Evolutionary conservation across 768 basidiomycete genomes (phyloP), one percentile per base, ranked within the genome.

Genomic region (Phlebiopsis gigantea): DNA sequence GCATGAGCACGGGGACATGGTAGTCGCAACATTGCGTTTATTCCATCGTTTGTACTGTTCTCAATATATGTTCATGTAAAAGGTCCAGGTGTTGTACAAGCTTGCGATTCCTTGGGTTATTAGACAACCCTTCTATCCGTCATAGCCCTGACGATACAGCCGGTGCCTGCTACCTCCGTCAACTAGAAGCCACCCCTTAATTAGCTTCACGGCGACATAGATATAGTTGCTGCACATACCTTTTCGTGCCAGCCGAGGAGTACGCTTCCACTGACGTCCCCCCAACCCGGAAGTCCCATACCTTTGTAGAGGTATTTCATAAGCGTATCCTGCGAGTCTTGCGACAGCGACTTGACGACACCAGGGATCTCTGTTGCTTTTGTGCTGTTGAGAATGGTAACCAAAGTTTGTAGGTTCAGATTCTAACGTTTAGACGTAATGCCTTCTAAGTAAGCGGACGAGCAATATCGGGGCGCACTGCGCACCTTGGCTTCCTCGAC

Each of bases 231-330:
- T 5, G 0, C 52, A 68, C 79, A 22, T 48, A 94, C 94, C 88
- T 96, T 97, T 71, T 97, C 94, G 67, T 98, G 96, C 96, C 96
- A 98, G 14, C 85, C 89, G 42, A 96, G 71, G 31, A 88, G 71
- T 34, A 87, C 83, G 60, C 82, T 85, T 43, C 84, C 83, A 62
- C 77, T 82, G 56, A 84, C 75, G 60, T 86, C 85, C 28, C 81
- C 78, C 69, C 80, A 77, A 15, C 77, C 84, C 1, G 78, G 75
- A 65, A 79, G 71, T 17, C 77, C 82, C 95, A 97, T 98, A 15
- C 92, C 95, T 75, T 98, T 98, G 82, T 98, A 98, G 15, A 98
- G 76, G 67, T 96, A 98, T 69, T 95, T 96, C 96, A 97, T 98
- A 53, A 98, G 79, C 29, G 87, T 90, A 66, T 97, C 96, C 66